These are phyloP conservation scores for Austroboletus novae-zelandiae DNA, from an alignment of 1,284 basidiomycete genomes.

Conservation along the genomic window DNA sequence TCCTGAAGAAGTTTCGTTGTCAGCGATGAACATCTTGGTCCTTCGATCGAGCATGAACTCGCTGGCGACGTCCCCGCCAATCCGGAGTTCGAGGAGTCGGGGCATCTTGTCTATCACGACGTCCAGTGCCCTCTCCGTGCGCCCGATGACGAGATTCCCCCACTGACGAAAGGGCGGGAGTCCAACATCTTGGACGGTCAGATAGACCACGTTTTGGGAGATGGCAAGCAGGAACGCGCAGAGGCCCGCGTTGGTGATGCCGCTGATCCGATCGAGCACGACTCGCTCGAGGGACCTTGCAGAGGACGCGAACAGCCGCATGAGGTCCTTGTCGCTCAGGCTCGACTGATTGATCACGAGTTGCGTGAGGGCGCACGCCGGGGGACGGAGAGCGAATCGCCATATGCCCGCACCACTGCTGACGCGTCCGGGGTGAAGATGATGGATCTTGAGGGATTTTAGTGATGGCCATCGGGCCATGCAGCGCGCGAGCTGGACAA, in stretches of 20 bases:
- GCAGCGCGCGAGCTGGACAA: conserved; percentile 21
- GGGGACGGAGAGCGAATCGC: conserved; percentile 15
- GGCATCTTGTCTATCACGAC: conserved; percentile 17
- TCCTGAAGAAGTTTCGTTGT: not conserved
- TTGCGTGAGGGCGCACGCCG: conserved; percentile 19
- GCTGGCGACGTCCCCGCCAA: conserved; percentile 26
- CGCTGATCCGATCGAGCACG: conserved; percentile 15
- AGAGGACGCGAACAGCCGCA: conserved; percentile 12
- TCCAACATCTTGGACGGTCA: conserved; percentile 17
- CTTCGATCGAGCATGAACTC: conserved; percentile 25
- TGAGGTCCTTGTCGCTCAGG: conserved; percentile 20
- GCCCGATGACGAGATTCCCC: conserved; percentile 20
- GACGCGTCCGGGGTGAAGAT: conserved; percentile 10
- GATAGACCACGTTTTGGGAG: conserved; percentile 10
- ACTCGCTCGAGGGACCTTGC: conserved; percentile 19
- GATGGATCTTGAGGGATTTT: conserved; percentile 8
- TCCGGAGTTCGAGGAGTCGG: conserved; percentile 14
- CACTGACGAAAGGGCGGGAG: conserved; percentile 15
- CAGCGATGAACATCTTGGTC: conserved; percentile 16
- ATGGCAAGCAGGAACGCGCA: conserved; percentile 13
- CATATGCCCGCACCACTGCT: conserved; percentile 3
- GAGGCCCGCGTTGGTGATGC: conserved; percentile 23
- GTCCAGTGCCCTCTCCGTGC: conserved; percentile 21
- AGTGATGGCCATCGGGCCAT: conserved; percentile 14
- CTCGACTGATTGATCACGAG: conserved; percentile 14